Percentiles rank a stretch among this genome's conserved stretches.
These are phyloP conservation scores for Chlamydomonas sp. DNA, from an alignment of 139 green algal species.

Conservation along the genomic window DNA sequence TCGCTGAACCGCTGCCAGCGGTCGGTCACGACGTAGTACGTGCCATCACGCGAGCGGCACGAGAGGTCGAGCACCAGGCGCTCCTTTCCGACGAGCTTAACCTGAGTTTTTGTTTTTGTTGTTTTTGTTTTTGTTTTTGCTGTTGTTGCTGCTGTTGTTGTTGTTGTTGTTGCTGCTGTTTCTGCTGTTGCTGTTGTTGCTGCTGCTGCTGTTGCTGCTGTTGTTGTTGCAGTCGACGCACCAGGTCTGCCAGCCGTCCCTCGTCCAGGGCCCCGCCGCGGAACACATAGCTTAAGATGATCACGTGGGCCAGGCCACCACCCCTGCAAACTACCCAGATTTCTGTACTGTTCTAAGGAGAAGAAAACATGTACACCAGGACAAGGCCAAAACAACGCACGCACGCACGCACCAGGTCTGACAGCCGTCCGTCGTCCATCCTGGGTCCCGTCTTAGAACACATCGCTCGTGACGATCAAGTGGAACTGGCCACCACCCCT, in stretches of 20 bases:
- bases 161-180: no score
- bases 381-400: no score
- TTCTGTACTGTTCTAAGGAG: not conserved
- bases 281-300: not conserved
- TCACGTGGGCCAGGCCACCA: not conserved
- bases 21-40: constrained; percentile 42
- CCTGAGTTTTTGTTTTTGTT: constrained; percentile 39
- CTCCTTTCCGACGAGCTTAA: constrained; percentile 74
- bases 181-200: not conserved
- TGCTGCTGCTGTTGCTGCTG: not conserved
- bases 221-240: not conserved
- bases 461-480: not conserved
- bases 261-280: not conserved
- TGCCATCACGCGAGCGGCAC: constrained; percentile 70
- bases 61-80: constrained; percentile 91
- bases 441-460: not conserved
- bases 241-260: not conserved
- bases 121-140: no score
- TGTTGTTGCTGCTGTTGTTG: not conserved
- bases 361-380: no score
- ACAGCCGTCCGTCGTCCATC: not conserved
- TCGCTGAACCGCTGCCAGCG: constrained; percentile 64
- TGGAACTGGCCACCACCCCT: not conserved
- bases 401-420: not conserved
- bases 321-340: no score